Conservation (phyloP, 495 filamentous ascomycete species). For the Bacidia rubella region DNA sequence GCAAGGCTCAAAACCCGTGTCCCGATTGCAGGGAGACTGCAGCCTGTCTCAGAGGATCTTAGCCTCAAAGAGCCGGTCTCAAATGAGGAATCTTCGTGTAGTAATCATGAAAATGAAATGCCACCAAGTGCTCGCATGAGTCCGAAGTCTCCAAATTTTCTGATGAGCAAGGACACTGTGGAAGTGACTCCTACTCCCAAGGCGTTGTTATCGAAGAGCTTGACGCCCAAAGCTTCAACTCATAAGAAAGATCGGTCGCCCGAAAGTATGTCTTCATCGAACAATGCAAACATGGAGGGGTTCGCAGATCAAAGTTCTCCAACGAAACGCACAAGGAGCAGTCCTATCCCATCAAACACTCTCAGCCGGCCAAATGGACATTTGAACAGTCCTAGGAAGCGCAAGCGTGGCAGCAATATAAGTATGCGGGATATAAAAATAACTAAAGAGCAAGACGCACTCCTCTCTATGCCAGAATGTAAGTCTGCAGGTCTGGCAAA, state of each 20-base stretch:
- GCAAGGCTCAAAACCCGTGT: background rate
- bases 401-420: conserved; percentile 19
- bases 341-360: no score
- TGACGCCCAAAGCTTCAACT: background rate
- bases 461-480: conserved; percentile 40
- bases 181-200: background rate
- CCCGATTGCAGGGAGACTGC: background rate
- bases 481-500: conserved; percentile 12
- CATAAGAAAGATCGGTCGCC: background rate
- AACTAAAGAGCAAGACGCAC: conserved; percentile 42
- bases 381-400: background rate
- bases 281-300: no score
- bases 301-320: no score
- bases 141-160: background rate
- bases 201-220: background rate
- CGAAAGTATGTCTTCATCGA: background rate
- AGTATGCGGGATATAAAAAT: conserved; percentile 37
- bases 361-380: no score
- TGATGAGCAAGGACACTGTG: background rate
- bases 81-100: background rate
- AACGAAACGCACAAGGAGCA: no score
- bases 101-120: background rate
- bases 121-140: background rate
- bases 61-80: background rate
- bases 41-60: background rate